Conservation (phyloP, 2,329 filamentous ascomycete genomes). For the Clarireedia homoeocarpa region DNA sequence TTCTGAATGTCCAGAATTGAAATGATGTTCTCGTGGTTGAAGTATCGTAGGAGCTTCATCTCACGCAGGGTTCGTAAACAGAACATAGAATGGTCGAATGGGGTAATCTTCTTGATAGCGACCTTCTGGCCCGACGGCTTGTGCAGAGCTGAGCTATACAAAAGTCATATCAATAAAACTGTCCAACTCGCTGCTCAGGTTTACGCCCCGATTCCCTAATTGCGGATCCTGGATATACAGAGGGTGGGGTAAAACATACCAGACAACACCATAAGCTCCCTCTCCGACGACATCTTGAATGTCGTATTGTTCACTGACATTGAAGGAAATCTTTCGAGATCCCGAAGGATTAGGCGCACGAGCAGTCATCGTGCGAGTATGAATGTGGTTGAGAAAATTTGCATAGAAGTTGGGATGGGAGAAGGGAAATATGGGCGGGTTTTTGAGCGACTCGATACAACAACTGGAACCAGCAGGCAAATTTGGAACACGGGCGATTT, state of each 20-base stretch:
- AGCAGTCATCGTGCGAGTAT: constrained; percentile 31
- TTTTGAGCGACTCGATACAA: no score
- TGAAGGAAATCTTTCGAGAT: constrained; percentile 97
- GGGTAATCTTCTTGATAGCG: constrained; percentile 99
- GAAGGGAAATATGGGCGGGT: not conserved
- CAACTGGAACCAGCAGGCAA: not conserved
- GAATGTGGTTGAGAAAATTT: not conserved
- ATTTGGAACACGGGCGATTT: not conserved
- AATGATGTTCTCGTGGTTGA: constrained; percentile 99
- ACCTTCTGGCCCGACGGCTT: constrained; percentile 98
- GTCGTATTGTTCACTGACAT: constrained; percentile 98
- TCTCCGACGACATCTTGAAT: constrained; percentile 99
- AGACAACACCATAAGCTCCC: constrained; percentile 96
- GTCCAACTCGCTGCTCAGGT: no score
- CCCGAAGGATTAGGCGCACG: constrained; percentile 45
- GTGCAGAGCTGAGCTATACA: constrained; percentile 79
- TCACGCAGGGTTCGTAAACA: constrained; percentile 92
- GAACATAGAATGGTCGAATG: constrained; percentile 99
- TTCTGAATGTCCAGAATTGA: constrained; percentile 99
- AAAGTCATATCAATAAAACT: not conserved
- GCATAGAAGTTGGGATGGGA: not conserved
- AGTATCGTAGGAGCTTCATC: constrained; percentile 98
- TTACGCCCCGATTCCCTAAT: no score
- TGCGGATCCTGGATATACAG: no score
- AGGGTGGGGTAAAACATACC: constrained; percentile 45